Evolutionary conservation across 106 monocot species (phyloP), one percentile per base, ranked within the genome.

Genomic region (Dendrobium chrysotoxum): DNA sequence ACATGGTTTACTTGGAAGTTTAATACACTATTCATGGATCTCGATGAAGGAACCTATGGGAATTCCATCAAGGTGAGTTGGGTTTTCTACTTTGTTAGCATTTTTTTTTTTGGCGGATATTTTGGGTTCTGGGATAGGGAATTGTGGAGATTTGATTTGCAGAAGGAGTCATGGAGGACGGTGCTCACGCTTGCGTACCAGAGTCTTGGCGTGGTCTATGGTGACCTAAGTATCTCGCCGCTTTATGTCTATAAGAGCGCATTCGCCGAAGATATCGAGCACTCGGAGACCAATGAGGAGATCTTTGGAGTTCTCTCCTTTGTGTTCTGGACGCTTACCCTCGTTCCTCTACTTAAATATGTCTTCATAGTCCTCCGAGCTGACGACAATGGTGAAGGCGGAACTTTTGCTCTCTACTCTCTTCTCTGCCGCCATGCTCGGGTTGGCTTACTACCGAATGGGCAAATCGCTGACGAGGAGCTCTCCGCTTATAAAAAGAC

Each of bases 321-420:
- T 74, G 88, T 96, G 25, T 96, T 93, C 82, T 93, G 96, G 96
- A 96, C 93, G 4, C 88, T 96, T 15, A 94, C 96, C 9, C 85
- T 96, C 18, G 79, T 93, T 15, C 93, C 96, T 9, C 79, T 94
- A 0, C 77, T 96, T 75, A 96, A 96, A 65, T 96, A 96, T 75
- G 93, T 96, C 71, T 92, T 92, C 79, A 89, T 96, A 44, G 93
- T 94, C 8, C 87, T 93, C 39, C 80, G 88, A 30, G 96, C 92
- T 1, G 89, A 96, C 28, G 93, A 96, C 75, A 90, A 93, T 50
- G 96, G 96, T 2, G 96, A 96, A 53, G 96, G 96, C 4, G 93
- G 93, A 45, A 96, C 96, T 20, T 96, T 96, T 66, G 96, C 93
- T 1, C 90, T 96, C 42, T 93, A 96, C 80, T 93, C 92, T 1